Evolutionary conservation across 441 rosid genomes (phyloP).

Genomic region (Croton laevigatus): DNA sequence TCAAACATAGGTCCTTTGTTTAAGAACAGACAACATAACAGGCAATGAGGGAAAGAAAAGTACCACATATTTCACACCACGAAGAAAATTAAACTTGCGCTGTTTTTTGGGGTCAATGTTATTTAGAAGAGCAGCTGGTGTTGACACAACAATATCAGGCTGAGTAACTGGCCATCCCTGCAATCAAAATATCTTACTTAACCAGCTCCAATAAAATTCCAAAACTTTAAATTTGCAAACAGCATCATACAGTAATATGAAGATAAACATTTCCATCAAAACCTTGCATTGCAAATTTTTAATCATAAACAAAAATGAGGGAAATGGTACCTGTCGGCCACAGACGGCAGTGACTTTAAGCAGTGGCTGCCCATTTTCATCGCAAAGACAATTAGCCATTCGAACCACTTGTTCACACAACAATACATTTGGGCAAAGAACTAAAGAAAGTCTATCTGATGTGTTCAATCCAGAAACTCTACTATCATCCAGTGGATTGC

Average conservation of each 20-base stretch:
- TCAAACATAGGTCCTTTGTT: background rate
- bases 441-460: constrained; percentile 41
- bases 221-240: background rate
- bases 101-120: constrained; percentile 59
- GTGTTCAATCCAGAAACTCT: constrained; percentile 19
- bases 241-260: background rate
- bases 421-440: constrained; percentile 88
- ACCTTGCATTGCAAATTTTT: background rate
- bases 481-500: constrained; percentile 18
- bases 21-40: background rate
- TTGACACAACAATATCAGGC: constrained; percentile 79
- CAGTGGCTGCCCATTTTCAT: constrained; percentile 3
- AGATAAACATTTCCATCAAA: background rate
- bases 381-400: constrained; percentile 65
- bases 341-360: constrained; percentile 5
- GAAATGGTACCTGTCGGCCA: constrained; percentile 2
- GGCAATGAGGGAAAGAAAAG: constrained; percentile 13
- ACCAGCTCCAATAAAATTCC: background rate
- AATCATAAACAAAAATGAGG: background rate
- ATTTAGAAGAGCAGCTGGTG: constrained; percentile 88
- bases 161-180: constrained; percentile 90
- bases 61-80: constrained; percentile 78
- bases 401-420: constrained; percentile 88
- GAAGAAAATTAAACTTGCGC: constrained; percentile 51
- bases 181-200: constrained; percentile 21